These are phyloP conservation scores for Xenosphaeropsis pyriputrescens DNA, from an alignment of 2,329 filamentous ascomycete genomes.

Conservation along the genomic window DNA sequence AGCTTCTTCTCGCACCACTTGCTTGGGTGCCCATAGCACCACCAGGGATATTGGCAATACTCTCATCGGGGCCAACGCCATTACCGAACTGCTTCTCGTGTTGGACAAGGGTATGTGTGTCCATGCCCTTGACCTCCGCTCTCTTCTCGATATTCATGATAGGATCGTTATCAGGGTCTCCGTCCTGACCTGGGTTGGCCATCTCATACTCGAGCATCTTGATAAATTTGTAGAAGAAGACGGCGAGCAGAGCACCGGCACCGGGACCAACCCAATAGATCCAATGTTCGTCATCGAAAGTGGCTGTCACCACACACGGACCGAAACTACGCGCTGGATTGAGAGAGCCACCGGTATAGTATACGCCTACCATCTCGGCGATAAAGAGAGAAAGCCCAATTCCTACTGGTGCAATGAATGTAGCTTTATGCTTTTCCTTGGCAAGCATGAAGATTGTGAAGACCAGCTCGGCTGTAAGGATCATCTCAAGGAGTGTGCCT, in stretches of 20 bases:
- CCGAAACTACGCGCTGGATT: slow-evolving; percentile 30
- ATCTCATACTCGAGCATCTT: slow-evolving; percentile 34
- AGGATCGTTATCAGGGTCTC: too few relatives aligned
- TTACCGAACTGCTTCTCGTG: too few relatives aligned
- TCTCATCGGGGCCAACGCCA: too few relatives aligned
- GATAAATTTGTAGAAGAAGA: slow-evolving; percentile 28
- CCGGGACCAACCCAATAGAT: slow-evolving; percentile 34
- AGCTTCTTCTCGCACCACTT: too few relatives aligned
- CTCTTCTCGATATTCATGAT: too few relatives aligned
- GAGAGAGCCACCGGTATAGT: slow-evolving; percentile 30
- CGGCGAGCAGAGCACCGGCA: slow-evolving; percentile 30
- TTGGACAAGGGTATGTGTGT: too few relatives aligned
- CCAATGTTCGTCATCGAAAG: slow-evolving; percentile 28
- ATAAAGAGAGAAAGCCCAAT: slow-evolving; percentile 61
- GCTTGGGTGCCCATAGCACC: too few relatives aligned
- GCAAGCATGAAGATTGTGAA: slow-evolving; percentile 30
- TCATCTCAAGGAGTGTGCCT: slow-evolving; percentile 30
- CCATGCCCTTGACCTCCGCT: too few relatives aligned
- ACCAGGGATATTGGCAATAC: too few relatives aligned
- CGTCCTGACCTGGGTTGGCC: slow-evolving; percentile 8
- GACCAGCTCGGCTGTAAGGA: slow-evolving; percentile 27
- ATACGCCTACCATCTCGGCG: slow-evolving; percentile 18
- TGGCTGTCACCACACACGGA: slow-evolving; percentile 24
- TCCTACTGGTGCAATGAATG: slow-evolving; percentile 52
- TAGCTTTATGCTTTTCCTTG: slow-evolving; percentile 1